Base-by-base conservation (phyloP, 768 basidiomycete genomes). In the Amanita rubescens region DNA sequence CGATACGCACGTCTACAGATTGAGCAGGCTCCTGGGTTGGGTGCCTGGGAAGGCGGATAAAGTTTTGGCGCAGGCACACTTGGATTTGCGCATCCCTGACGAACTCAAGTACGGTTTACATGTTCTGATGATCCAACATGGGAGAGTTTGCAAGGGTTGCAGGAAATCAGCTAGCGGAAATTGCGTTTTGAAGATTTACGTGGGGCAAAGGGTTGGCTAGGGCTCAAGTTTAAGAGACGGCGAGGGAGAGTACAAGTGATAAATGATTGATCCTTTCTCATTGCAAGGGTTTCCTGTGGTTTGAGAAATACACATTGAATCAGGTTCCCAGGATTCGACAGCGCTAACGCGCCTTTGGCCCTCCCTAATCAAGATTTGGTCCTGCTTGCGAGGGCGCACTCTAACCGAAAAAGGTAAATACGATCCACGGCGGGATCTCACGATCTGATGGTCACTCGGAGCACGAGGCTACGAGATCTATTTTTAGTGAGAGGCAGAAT, bases 1-100 rank as follows among this genome's bases (percentile, higher is more conserved):
- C 46, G 82, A 84, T 55, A 84, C 82, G 7, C 81, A 83, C 56
- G 76, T 84, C 22, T 83, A 74, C 59, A 69, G 81, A 12, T 62
- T 82, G 52, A 74, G 73, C 63, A 77, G 68, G 49, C 53, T 82
- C 6, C 65, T 81, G 10, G 75, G 73, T 0, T 79, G 79, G 78
- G 72, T 79, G 0, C 78, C 79, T 6, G 43, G 59, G 7, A 67
- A 60, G 22, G 75, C 79, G 14, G 74, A 80, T 59, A 64, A 78
- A 1, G 71, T 83, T 2, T 69, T 69, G 5, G 70, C 82, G 1
- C 82, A 82, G 63, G 79, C 78, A 10, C 81, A 82, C 61, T 62
- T 84, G 15, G 81, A 83, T 58, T 58, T 73, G 27, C 70, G 62
- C 24, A 67, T 84, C 17, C 80, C 81, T 2, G 65, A 67, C 3